Percentiles rank a stretch among this genome's conserved stretches.
Evolutionary conservation across 257 asterid genomes (phyloP).

Genomic region (Lithospermum erythrorhizon): DNA sequence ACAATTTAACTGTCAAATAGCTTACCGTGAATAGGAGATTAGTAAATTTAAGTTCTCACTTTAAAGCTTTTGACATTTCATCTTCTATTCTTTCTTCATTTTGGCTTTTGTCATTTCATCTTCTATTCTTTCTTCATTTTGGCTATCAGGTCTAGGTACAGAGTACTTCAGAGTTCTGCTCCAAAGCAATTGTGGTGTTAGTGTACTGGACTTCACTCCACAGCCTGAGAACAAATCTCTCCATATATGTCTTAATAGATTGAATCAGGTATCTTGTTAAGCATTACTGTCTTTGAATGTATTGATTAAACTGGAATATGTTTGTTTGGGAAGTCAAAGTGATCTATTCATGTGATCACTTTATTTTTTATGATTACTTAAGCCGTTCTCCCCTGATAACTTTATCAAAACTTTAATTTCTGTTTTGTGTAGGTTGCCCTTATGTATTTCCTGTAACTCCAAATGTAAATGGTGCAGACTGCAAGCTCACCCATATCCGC

Average conservation of each 20-base stretch:
- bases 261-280: conserved; percentile 58
- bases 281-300: neutral
- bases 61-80: neutral
- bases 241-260: conserved; percentile 67
- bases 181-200: conserved; percentile 94
- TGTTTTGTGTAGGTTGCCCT: conserved; percentile 36
- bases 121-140: conserved; percentile 1
- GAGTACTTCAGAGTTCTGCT: conserved; percentile 79
- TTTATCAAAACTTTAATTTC: conserved; percentile 19
- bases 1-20: no score
- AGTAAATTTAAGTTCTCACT: neutral
- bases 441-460: conserved; percentile 45
- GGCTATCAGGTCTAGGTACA: conserved; percentile 52
- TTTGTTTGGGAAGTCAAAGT: neutral
- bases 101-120: neutral
- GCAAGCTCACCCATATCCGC: conserved; percentile 69
- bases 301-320: neutral
- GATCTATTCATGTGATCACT: conserved; percentile 2
- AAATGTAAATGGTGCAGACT: conserved; percentile 72
- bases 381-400: conserved; percentile 6
- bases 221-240: conserved; percentile 51
- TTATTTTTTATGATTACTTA: conserved; percentile 2
- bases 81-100: neutral
- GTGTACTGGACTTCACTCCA: conserved; percentile 88
- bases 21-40: no score